phyloP scores from a whole-genome alignment of 1,284 basidiomycete species.

The Schizophyllum amplum region DNA sequence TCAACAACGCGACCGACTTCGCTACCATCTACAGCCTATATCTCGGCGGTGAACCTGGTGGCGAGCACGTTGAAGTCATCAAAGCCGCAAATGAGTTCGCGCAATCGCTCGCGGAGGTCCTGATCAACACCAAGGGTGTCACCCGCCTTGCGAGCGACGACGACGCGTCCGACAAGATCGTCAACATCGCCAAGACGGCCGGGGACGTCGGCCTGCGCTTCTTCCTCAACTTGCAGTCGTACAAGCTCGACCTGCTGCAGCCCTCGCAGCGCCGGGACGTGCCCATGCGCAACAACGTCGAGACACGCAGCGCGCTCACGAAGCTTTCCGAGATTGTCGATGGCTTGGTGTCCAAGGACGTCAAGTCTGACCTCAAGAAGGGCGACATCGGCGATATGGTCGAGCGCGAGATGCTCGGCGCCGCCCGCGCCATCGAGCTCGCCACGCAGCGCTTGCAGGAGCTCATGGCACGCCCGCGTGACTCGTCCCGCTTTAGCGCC shows the following conservation, averaged over 20 bases:
- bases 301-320: conserved; percentile 72
- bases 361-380: conserved; percentile 69
- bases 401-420: conserved; percentile 92
- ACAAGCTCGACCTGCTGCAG: conserved; percentile 78
- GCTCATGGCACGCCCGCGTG: conserved; percentile 85
- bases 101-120: conserved; percentile 86
- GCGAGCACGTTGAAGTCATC: conserved; percentile 97
- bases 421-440: conserved; percentile 88
- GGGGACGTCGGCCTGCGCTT: conserved; percentile 87
- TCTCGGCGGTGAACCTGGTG: conserved; percentile 82
- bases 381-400: conserved; percentile 97
- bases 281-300: conserved; percentile 85
- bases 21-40: conserved; percentile 92
- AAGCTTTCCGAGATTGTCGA: conserved; percentile 89
- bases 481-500: conserved; percentile 77
- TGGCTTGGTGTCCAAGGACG: conserved; percentile 76
- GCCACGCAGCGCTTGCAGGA: conserved; percentile 88
- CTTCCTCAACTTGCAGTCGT: conserved; percentile 95
- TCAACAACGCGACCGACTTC: conserved; percentile 93
- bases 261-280: conserved; percentile 77
- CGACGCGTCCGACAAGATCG: conserved; percentile 86
- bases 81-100: conserved; percentile 96
- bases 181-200: conserved; percentile 77
- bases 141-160: conserved; percentile 89
- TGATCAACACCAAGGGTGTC: conserved; percentile 92